Evolutionary conservation across 2,329 filamentous ascomycete species (phyloP), one percentile per base, ranked within the genome.

Genomic region (Aspergillus bombycis): DNA sequence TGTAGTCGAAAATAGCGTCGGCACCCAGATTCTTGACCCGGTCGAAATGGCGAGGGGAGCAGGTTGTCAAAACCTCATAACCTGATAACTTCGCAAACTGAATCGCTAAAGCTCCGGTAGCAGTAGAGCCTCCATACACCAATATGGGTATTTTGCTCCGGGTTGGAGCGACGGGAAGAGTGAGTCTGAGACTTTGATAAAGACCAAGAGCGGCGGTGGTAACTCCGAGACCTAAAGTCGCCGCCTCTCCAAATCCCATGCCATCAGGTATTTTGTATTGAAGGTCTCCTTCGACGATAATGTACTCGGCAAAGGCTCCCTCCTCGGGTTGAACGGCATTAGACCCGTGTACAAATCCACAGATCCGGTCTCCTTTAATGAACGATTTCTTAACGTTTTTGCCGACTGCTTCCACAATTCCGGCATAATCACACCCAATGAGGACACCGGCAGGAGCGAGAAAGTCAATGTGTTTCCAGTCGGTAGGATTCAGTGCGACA

Each of bases 401-500:
- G 19, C 86, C 85, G 30, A 86, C 76, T 26, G 80, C 79, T 58
- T 84, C 81, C 30, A 88, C 82, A 2, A 81, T 74, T 43, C 86
- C 86, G n/a, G 83, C 74, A 67, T 81, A 85, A 68, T 87, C 84
- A 65, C 81, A 84, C n/a, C 86, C 86, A 6, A 81, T 71, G 9
- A 83, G 72, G 3, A 77, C 70, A 9, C 81, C 81, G 0, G 75
- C 68, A 0, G 71, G 70, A 0, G 73, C 69, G 16, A 75, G 62
- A 41, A 28, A 66, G 11, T 77, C 74, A 58, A 84, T 72, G 65
- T 83, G 78, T 68, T 85, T 86, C 83, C 83, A 86, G 71, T 87
- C 85, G 0, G 82, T 85, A 1, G 85, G 85, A 67, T 87, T 87
- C 32, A 87, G 70, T 2, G 83, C 85, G 0, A 86, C 79, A 11